Base-by-base conservation (phyloP, 148 eudicot genomes). In the Hydrangea macrophylla region DNA sequence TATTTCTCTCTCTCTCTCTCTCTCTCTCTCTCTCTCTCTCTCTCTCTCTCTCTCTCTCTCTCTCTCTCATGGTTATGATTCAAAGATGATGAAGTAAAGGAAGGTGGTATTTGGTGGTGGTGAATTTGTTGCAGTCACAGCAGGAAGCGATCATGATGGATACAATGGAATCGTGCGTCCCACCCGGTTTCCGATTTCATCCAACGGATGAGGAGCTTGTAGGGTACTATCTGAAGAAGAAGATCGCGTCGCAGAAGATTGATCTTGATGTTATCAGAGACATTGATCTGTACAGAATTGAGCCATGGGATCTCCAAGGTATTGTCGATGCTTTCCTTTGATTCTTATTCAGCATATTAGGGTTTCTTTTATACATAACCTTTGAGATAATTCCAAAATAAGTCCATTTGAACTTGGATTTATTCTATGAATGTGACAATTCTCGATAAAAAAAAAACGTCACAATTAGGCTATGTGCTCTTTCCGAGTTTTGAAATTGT, bases 261-360 rank as follows among this genome's bases (percentile, higher is more conserved):
- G 94, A 88, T 76, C 90, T 88, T 58, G 94, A 88, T 82, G 94
- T 88, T 48, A 88, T 88, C 58, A 82, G 86, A 67, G 90, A 88
- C 66, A 84, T 88, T 60, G 94, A 88, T 75, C 79, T 88, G 0
- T 88, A 88, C 54, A 68, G 88, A 40, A 88, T 88, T 55, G 94
- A 88, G 74, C 94, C 94, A 5, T 88, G 94, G 94, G 94, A 88
- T 84, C 88, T 88, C 58, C 84, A 72, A 85, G 93, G 93, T 88
- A 80, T 2, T n/a, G n/a, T 15, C n/a, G 24, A 10, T 22, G 20
- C 0, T 31, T 39, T 23, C 59, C 2, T 1, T 12, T 63, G 0
- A 0, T 1, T 9, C 10, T 8, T 63, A 54, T 69, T 6, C 53
- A 15, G 5, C 12, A 20, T 48, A 27, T 28, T 73, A 67, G 76